Evolutionary conservation across 345 rosid genomes (phyloP), one percentile per base, ranked within the genome.

Genomic region (Eucalyptus fibrosa): DNA sequence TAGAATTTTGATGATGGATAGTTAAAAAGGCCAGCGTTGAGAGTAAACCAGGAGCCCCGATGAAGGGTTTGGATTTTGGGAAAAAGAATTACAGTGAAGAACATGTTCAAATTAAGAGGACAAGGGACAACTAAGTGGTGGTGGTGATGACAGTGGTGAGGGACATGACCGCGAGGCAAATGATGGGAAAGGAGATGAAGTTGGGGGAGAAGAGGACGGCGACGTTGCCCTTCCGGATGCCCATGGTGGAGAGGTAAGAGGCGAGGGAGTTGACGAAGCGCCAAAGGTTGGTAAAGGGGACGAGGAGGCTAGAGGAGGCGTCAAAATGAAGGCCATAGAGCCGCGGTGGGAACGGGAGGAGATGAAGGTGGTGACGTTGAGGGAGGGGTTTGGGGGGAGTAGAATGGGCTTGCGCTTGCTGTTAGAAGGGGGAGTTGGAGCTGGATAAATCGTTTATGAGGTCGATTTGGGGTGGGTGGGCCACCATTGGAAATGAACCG

Each of bases 271-370:
- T 96, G 4, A 97, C 96, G 59, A 96, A 59, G 28, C 87, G 89
- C 97, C 97, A 96, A 50, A 97, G 95, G 32, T 96, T 93, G 42
- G 92, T 12, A 94, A n/a, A n/a, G n/a, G n/a, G n/a, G n/a, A n/a
- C n/a, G n/a, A n/a, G 94, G 44, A 86, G 89, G 89, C 96, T 96
- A 10, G 97, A 93, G 90, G 95, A 62, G 88, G 97, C 96, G 91
- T 97, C 98, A 91, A 51, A 51, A 96, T 92, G 95, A 96, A 95
- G 89, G 99, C 98, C 50, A 89, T 26, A 28, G 65, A 92, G 89
- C 99, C 96, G 34, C 89, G 92, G 94, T 95, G 99, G 51, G 98
- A 91, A 94, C 0, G 14, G 65, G n/a, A 59, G 65, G 65, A 59
- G 18, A 16, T 16, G 77, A 65, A 65, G 77, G 77, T 16, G 34